These are phyloP conservation scores for Hericium alpestre DNA, from an alignment of 768 basidiomycete genomes.

Conservation along the genomic window DNA sequence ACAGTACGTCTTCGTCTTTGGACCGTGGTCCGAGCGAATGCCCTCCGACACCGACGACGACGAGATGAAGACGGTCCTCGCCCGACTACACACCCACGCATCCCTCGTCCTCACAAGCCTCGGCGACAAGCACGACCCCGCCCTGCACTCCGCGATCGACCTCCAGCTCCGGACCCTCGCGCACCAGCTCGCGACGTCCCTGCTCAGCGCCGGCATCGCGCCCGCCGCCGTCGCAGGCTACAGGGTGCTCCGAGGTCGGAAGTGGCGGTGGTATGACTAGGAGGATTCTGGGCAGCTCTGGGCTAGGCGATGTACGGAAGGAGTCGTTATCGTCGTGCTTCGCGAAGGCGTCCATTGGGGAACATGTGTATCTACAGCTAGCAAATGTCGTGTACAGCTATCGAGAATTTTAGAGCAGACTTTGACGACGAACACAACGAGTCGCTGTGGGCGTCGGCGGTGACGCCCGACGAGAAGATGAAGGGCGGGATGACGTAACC, in stretches of 20 bases:
- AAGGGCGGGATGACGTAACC: not conserved
- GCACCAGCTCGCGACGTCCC: not conserved
- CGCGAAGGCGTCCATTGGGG: too few species aligned
- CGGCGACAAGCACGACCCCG: not conserved
- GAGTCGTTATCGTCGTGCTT: too few species aligned
- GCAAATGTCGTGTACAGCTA: too few species aligned
- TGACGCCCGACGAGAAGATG: not conserved
- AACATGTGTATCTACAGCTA: too few species aligned
- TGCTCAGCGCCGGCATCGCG: not conserved
- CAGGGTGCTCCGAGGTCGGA: not conserved
- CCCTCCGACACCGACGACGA: not conserved
- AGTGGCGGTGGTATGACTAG: too few species aligned
- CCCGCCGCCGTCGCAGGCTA: constrained; percentile 3
- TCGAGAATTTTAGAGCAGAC: too few species aligned
- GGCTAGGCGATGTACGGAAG: too few species aligned
- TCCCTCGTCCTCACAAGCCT: not conserved
- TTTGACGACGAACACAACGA: too few species aligned
- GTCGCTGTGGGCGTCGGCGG: not conserved
- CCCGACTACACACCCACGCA: not conserved
- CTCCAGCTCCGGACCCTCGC: constrained; percentile 1
- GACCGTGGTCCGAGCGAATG: not conserved
- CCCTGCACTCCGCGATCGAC: not conserved
- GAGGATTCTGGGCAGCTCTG: too few species aligned
- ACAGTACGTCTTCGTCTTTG: not conserved
- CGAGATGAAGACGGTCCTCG: not conserved